These are phyloP conservation scores for Rhipidocladum racemiflorum DNA, from an alignment of 176 grass and related monocot genomes.

Conservation along the genomic window DNA sequence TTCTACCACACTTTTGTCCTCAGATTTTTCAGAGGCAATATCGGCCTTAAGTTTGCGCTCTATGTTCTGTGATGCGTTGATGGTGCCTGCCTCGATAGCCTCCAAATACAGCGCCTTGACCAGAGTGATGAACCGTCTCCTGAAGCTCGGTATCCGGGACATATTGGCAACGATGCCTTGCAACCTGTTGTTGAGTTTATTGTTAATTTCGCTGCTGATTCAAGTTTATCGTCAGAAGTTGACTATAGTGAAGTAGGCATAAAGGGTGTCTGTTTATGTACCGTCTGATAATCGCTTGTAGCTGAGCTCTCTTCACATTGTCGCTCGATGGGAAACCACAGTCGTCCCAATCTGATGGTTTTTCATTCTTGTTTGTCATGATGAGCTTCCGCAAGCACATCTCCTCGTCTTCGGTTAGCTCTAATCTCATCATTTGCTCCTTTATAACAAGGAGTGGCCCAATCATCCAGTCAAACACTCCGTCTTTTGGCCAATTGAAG, in stretches of 20 bases:
- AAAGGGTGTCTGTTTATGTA: background rate
- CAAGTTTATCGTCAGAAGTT: background rate
- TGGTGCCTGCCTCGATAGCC: conserved; percentile 31
- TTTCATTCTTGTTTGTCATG: conserved; percentile 61
- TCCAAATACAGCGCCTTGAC: conserved; percentile 63
- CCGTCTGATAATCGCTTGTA: conserved; percentile 89
- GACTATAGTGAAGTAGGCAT: too few relatives aligned
- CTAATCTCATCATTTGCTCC: conserved; percentile 62
- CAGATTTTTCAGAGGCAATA: background rate
- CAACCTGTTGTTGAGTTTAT: conserved; percentile 42
- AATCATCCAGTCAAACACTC: conserved; percentile 74
- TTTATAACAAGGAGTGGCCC: conserved; percentile 78
- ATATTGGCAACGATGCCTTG: conserved; percentile 70
- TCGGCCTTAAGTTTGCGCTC: conserved; percentile 13
- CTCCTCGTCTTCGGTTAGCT: conserved; percentile 68
- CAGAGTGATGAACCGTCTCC: conserved; percentile 60
- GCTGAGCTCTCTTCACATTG: conserved; percentile 71
- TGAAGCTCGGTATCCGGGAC: conserved; percentile 70
- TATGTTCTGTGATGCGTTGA: conserved; percentile 13
- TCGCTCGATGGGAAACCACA: conserved; percentile 48
- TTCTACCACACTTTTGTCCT: background rate
- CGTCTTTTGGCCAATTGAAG: conserved; percentile 78
- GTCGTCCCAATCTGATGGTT: conserved; percentile 71
- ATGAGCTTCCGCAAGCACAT: conserved; percentile 60
- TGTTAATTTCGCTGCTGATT: background rate